Base-by-base conservation (phyloP, 495 filamentous ascomycete genomes). In the Xylaria palmicola region DNA sequence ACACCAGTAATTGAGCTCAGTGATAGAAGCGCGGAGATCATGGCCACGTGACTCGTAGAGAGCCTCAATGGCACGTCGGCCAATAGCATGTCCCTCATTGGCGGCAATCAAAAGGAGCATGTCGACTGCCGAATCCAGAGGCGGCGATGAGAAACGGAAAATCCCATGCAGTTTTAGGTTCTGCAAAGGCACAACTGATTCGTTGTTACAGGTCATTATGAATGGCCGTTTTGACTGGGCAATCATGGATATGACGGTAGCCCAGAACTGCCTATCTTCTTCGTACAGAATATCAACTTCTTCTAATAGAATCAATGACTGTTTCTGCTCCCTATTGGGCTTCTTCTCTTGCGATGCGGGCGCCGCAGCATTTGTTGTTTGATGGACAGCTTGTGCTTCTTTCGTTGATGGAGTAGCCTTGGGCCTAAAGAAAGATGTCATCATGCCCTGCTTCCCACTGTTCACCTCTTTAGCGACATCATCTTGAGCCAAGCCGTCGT, bases 261-360 rank as follows among this genome's bases (percentile, higher is more conserved):
- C 72, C 95, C 95, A 99, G 70, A 99, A 99, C 59, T 92, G 86
- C 68, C 89, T 91, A 71, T 99, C 95, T 69, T 97, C 91, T 56
- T 95, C 92, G 69, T 91, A 99, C 6, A 98, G 81, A 19, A 98
- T 74, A 67, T 99, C 95, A 0, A 89, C 93, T 75, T 99, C 95
- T 73, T 99, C 95, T 0, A 99, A 77, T 4, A 99, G 81, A 59
- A 99, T 96, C 13, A 99, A 73, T 1, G 93, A 99, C 70, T 99
- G 94, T 65, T 94, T 93, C 70, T 97, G 92, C 41, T 76, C 76
- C 57, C 85, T 82, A 26, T 74, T 43, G 0, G 72, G 51, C 40
- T 85, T 75, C 44, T 78, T 77, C 32, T 56, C 63, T 48, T 65
- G 57, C 8, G 26, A 13, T 43, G 51, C 32, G 10, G 60, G 36